Evolutionary conservation across 1,284 basidiomycete species (phyloP).

Genomic region (Inonotus obliquus): DNA sequence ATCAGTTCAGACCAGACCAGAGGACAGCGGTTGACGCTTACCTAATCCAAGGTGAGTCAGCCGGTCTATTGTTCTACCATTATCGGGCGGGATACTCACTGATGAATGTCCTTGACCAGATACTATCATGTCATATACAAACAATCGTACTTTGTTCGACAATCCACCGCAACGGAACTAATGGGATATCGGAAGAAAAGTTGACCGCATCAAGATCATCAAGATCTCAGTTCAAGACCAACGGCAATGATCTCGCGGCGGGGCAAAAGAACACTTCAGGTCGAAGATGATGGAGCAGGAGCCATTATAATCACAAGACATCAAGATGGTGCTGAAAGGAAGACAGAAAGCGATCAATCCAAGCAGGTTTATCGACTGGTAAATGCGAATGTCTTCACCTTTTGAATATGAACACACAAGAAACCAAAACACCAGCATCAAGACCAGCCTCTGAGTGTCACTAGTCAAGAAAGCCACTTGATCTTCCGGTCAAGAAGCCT

Average conservation of each 20-base stretch:
- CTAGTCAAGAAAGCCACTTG: too few relatives aligned
- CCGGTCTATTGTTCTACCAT: not conserved
- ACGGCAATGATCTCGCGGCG: not conserved
- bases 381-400: not conserved
- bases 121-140: slow-evolving; percentile 1
- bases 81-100: not conserved
- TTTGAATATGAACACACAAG: too few relatives aligned
- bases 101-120: not conserved
- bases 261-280: too few relatives aligned
- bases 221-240: not conserved
- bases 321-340: not conserved
- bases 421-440: too few relatives aligned
- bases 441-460: too few relatives aligned
- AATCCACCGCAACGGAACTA: not conserved
- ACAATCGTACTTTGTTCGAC: not conserved
- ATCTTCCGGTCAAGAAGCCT: too few relatives aligned
- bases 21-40: not conserved
- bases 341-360: not conserved
- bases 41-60: slow-evolving; percentile 14
- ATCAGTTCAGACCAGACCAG: too few relatives aligned
- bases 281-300: too few relatives aligned
- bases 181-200: not conserved
- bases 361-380: not conserved
- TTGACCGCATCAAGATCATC: not conserved
- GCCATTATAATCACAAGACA: not conserved